These are phyloP conservation scores for Ettlia oleoabundans DNA, from an alignment of 139 green algal species.

Conservation along the genomic window DNA sequence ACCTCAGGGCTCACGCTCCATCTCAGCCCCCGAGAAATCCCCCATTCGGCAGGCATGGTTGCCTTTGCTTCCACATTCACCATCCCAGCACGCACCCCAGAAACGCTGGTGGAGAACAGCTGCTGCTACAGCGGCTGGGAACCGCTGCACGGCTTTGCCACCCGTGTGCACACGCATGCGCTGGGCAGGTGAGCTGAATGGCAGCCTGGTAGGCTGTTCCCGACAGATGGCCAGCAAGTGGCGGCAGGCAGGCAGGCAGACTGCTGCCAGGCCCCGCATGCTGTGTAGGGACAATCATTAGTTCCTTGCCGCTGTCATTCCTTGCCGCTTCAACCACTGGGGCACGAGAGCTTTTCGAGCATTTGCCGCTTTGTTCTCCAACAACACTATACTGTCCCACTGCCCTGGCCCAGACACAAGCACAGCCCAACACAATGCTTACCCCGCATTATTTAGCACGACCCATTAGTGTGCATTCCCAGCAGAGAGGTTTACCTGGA, in stretches of 20 bases:
- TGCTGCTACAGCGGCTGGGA: conserved; percentile 85
- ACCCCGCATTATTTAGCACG: neutral
- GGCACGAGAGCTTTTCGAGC: no score
- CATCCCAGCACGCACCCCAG: conserved; percentile 61
- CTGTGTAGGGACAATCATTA: no score
- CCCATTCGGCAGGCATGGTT: conserved; percentile 72
- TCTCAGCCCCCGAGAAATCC: conserved; percentile 55
- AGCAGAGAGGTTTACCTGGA: conserved; percentile 20
- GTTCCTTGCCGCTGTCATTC: no score
- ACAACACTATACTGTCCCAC: no score
- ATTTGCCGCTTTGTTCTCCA: neutral
- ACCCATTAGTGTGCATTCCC: neutral
- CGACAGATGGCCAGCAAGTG: no score
- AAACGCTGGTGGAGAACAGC: conserved; percentile 65
- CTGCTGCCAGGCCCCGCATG: neutral
- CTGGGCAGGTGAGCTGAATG: conserved; percentile 73
- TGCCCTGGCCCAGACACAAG: no score
- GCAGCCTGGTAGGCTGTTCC: no score
- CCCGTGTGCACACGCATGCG: conserved; percentile 87
- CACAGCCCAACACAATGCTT: no score
- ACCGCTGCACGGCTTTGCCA: conserved; percentile 77
- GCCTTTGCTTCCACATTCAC: conserved; percentile 71
- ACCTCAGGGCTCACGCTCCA: conserved; percentile 70
- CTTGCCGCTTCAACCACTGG: no score
- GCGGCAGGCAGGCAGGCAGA: neutral